Percentiles rank a stretch among this genome's conserved stretches.
Evolutionary conservation across 129 eudicot genomes (phyloP).

Genomic region (Saposhnikovia divaricata): DNA sequence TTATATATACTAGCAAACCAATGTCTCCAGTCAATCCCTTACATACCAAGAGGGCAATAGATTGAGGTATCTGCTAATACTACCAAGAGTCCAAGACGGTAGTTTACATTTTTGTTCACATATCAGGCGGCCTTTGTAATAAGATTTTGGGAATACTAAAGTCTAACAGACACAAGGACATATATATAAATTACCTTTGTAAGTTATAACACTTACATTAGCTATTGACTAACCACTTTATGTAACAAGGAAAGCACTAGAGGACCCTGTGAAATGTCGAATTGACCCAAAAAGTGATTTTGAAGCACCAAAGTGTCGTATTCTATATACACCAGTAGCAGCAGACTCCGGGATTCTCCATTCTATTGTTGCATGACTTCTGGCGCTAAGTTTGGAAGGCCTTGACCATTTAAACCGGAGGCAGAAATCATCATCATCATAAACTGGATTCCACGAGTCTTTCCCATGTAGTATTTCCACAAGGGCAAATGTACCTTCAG

Average conservation of each 20-base stretch:
- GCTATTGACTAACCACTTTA: conserved; percentile 9
- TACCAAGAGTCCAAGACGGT: no score
- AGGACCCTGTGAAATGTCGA: conserved; percentile 74
- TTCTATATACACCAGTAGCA: conserved; percentile 67
- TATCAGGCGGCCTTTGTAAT: not conserved
- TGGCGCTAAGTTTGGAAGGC: conserved; percentile 64
- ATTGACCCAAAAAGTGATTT: conserved; percentile 67
- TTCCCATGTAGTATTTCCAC: conserved; percentile 73
- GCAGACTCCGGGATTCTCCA: conserved; percentile 78
- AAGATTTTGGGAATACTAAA: not conserved
- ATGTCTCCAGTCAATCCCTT: not conserved
- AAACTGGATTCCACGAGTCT: conserved; percentile 69
- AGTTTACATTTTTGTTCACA: not conserved
- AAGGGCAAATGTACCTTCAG: conserved; percentile 92
- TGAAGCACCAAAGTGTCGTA: conserved; percentile 92
- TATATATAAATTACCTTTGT: conserved; percentile 27
- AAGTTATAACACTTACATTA: conserved; percentile 2
- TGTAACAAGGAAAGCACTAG: conserved; percentile 79
- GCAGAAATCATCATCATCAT: conserved; percentile 94
- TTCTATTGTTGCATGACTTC: conserved; percentile 75
- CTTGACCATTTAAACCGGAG: conserved; percentile 95
- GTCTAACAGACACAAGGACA: conserved; percentile 9
- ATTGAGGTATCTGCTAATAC: not conserved
- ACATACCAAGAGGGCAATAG: not conserved
- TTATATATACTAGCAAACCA: not conserved